Conservation (phyloP, 495 filamentous ascomycete species). For the Opeltia flavorubescens region DNA sequence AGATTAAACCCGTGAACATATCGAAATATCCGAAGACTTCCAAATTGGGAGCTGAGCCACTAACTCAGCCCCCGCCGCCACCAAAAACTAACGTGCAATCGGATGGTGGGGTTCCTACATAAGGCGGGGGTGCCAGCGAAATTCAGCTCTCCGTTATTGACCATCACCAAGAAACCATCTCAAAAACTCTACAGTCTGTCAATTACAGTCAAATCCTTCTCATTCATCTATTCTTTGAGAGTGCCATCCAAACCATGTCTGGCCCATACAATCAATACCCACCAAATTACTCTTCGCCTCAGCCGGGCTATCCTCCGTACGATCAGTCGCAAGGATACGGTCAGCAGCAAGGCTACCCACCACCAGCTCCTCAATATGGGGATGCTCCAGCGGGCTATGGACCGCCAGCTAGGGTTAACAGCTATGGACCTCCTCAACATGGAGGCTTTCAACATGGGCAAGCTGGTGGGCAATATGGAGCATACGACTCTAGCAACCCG, state of each 20-base stretch:
- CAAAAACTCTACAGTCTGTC: too few species aligned
- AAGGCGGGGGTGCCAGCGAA: too few species aligned
- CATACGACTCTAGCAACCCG: constrained; percentile 21
- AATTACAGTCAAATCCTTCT: background rate
- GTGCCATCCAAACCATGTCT: constrained; percentile 21
- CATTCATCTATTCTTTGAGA: background rate
- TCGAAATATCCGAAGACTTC: too few species aligned
- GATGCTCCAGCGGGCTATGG: constrained; percentile 21
- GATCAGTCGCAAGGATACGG: constrained; percentile 7
- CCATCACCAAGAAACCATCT: too few species aligned
- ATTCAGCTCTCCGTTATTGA: too few species aligned
- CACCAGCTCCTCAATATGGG: constrained; percentile 24
- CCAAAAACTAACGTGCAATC: too few species aligned
- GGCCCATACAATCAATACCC: constrained; percentile 32
- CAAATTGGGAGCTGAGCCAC: too few species aligned
- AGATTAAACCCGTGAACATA: too few species aligned
- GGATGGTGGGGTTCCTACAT: too few species aligned
- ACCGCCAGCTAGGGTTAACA: constrained; percentile 24
- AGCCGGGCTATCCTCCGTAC: constrained; percentile 18
- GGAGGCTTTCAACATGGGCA: constrained; percentile 34
- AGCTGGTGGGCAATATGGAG: constrained; percentile 18
- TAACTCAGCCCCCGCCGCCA: too few species aligned
- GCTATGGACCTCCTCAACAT: constrained; percentile 31
- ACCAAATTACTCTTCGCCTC: constrained; percentile 12
- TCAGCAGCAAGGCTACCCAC: constrained; percentile 14